Conservation (phyloP, 2,329 filamentous ascomycete species). For the Harringtonia lauricola region DNA sequence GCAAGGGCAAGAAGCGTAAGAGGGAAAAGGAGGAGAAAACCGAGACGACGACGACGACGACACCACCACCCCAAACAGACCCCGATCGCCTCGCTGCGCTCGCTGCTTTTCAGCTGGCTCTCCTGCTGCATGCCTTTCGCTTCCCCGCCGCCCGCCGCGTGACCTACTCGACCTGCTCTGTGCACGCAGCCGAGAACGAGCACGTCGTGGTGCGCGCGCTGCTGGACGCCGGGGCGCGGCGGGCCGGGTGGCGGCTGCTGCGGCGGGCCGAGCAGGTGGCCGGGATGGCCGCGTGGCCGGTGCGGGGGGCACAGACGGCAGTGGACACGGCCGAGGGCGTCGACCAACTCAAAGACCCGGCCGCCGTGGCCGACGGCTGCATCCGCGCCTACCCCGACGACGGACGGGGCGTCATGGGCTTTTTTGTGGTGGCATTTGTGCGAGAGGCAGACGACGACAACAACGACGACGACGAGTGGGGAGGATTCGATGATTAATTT, state of each 20-base stretch:
- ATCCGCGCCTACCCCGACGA: slow-evolving; percentile 75
- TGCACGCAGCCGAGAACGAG: slow-evolving; percentile 84
- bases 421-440: slow-evolving; percentile 86
- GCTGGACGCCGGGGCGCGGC: slow-evolving; percentile 50
- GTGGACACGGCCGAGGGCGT: neutral
- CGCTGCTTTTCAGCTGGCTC: slow-evolving; percentile 68
- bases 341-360: neutral
- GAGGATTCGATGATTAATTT: slow-evolving; percentile 13
- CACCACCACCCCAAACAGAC: slow-evolving; percentile 40
- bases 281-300: slow-evolving; percentile 66
- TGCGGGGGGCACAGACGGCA: slow-evolving; percentile 42
- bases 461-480: slow-evolving; percentile 9
- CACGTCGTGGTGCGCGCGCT: slow-evolving; percentile 66
- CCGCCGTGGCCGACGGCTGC: slow-evolving; percentile 56
- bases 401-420: slow-evolving; percentile 79
- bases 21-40: slow-evolving; percentile 10
- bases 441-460: slow-evolving; percentile 21
- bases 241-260: slow-evolving; percentile 69
- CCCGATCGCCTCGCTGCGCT: slow-evolving; percentile 63
- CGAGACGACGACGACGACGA: slow-evolving; percentile 25
- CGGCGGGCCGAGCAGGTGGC: slow-evolving; percentile 59
- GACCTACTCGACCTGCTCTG: slow-evolving; percentile 89
- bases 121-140: slow-evolving; percentile 72
- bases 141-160: slow-evolving; percentile 69
- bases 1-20: slow-evolving; percentile 33